Percentiles rank a stretch among this genome's conserved stretches.
Evolutionary conservation across 306 rosid genomes (phyloP).

Genomic region (Malus domestica): DNA sequence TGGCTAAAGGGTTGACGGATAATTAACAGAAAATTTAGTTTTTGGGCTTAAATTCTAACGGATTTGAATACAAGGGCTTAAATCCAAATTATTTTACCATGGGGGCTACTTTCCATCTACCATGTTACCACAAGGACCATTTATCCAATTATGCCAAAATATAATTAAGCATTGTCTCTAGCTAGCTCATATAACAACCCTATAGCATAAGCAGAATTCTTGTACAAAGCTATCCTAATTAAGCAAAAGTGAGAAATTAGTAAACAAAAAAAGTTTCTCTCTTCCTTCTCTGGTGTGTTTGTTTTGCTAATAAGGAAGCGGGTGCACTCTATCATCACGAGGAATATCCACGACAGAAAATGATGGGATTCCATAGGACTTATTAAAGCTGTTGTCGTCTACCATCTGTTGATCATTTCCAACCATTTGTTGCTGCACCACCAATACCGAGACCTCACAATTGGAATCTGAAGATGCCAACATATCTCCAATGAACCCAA

Average conservation of each 20-base stretch:
- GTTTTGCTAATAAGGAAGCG: background rate
- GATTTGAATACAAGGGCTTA: too few species aligned
- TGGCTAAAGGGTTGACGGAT: too few species aligned
- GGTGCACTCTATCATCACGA: background rate
- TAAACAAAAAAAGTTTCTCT: background rate
- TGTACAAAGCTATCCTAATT: background rate
- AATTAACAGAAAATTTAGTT: too few species aligned
- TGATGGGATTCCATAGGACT: background rate
- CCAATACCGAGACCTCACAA: conserved; percentile 35
- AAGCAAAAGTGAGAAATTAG: background rate
- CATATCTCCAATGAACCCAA: conserved; percentile 53
- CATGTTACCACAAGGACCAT: too few species aligned
- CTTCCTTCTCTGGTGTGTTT: background rate
- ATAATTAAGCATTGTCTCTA: background rate
- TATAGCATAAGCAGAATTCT: background rate
- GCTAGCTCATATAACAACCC: background rate
- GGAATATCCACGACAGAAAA: conserved; percentile 3
- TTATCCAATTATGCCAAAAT: too few species aligned
- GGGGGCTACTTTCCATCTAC: too few species aligned
- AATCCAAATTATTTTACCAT: too few species aligned
- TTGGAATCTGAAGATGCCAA: conserved; percentile 30
- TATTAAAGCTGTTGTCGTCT: background rate
- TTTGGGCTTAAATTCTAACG: too few species aligned
- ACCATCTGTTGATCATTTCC: background rate
- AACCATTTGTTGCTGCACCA: conserved; percentile 48